Evolutionary conservation across 1,284 basidiomycete genomes (phyloP).

Genomic region (Ustilago sp.): DNA sequence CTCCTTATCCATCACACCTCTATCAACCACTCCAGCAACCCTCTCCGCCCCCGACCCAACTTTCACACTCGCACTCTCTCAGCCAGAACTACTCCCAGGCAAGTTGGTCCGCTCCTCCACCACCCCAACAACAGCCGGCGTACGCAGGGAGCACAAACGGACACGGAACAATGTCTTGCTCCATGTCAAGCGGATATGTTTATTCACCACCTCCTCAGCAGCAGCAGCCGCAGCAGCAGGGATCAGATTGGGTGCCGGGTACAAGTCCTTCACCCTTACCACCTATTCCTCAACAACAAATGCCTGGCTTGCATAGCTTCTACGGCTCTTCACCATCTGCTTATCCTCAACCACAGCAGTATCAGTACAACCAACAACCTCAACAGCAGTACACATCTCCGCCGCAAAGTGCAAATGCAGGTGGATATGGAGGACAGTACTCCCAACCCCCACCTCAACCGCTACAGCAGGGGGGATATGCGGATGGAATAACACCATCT

Average conservation of each 20-base stretch:
- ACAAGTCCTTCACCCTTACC: slow-evolving; percentile 36
- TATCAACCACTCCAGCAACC: slow-evolving; percentile 39
- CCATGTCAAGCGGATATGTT: slow-evolving; percentile 35
- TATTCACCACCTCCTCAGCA: slow-evolving; percentile 27
- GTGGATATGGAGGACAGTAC: neutral
- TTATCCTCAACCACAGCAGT: slow-evolving; percentile 9
- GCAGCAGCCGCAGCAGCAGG: neutral
- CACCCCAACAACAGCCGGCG: slow-evolving; percentile 14
- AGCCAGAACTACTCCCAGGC: slow-evolving; percentile 25
- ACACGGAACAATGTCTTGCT: slow-evolving; percentile 9
- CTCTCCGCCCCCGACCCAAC: slow-evolving; percentile 23
- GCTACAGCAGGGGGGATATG: neutral
- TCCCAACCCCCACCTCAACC: neutral
- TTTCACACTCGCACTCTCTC: slow-evolving; percentile 21
- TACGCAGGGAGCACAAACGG: slow-evolving; percentile 16
- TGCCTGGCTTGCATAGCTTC: slow-evolving; percentile 10
- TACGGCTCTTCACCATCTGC: slow-evolving; percentile 13
- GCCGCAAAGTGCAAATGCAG: neutral
- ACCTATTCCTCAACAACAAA: slow-evolving; percentile 28
- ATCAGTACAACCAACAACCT: slow-evolving; percentile 6
- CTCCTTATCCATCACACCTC: slow-evolving; percentile 32
- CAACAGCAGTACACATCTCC: neutral
- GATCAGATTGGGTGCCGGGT: slow-evolving; percentile 17
- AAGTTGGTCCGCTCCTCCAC: slow-evolving; percentile 28
- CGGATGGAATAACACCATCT: neutral